These are phyloP conservation scores for Linum lewisii DNA, from an alignment of 345 rosid genomes.

Conservation along the genomic window DNA sequence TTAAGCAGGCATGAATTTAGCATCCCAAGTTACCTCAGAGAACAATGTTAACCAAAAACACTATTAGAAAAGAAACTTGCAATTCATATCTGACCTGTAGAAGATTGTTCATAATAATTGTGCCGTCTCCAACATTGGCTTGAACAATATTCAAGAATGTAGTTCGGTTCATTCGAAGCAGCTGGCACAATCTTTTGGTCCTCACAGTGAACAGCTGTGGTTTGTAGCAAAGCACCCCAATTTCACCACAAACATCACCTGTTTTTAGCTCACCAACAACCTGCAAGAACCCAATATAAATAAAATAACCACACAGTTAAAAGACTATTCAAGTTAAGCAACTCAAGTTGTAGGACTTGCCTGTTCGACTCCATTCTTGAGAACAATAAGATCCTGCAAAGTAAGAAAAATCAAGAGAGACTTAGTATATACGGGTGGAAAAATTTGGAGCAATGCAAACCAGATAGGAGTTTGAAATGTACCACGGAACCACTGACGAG, in stretches of 20 bases:
- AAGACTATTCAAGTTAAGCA: not conserved
- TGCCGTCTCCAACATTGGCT: conserved; percentile 90
- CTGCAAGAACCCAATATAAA: conserved; percentile 26
- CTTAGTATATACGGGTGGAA: no score
- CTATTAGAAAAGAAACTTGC: no score
- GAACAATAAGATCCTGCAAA: conserved; percentile 16
- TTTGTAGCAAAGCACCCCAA: conserved; percentile 75
- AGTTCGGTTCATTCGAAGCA: conserved; percentile 77
- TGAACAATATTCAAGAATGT: conserved; percentile 76
- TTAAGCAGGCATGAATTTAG: not conserved
- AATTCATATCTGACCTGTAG: conserved; percentile 45
- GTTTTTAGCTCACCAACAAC: conserved; percentile 56
- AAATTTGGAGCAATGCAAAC: not conserved
- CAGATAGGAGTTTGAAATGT: not conserved
- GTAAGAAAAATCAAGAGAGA: not conserved
- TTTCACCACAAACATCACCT: conserved; percentile 81
- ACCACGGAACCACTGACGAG: conserved; percentile 28
- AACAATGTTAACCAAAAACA: no score
- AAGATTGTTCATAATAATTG: conserved; percentile 81
- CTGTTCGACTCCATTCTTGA: conserved; percentile 23
- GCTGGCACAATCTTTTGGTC: conserved; percentile 82
- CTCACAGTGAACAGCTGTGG: conserved; percentile 87
- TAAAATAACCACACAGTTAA: not conserved
- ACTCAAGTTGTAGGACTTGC: conserved; percentile 11
- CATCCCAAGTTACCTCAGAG: not conserved